These are phyloP conservation scores for Fusarium longipes DNA, from an alignment of 2,329 filamentous ascomycete genomes.

Conservation along the genomic window DNA sequence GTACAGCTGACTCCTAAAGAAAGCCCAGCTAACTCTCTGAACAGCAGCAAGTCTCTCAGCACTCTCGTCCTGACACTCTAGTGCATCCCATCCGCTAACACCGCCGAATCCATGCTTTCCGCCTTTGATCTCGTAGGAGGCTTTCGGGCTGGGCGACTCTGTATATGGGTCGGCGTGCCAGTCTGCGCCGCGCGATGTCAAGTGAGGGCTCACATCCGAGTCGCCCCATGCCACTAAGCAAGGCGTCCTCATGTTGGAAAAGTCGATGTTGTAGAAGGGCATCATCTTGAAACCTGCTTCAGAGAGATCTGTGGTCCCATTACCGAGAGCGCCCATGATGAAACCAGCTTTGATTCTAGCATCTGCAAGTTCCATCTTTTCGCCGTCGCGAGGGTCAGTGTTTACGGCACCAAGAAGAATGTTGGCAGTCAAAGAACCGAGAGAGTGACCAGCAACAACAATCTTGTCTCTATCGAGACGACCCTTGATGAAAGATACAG, in stretches of 20 bases:
- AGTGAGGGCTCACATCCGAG: constrained; percentile 36
- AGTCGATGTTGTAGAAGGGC: constrained; percentile 37
- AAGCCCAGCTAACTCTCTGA: constrained; percentile 44
- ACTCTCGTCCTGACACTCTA: constrained; percentile 43
- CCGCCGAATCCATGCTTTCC: constrained; percentile 46
- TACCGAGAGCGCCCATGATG: constrained; percentile 39
- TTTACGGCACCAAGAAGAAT: constrained; percentile 40
- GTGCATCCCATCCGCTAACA: constrained; percentile 44
- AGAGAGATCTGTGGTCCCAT: constrained; percentile 23
- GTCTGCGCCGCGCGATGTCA: constrained; percentile 37
- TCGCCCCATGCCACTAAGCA: constrained; percentile 44
- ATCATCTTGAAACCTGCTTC: constrained; percentile 29
- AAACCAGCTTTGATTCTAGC: constrained; percentile 44
- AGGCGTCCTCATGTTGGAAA: constrained; percentile 35
- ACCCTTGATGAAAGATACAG: constrained; percentile 38
- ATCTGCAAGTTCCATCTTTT: constrained; percentile 20
- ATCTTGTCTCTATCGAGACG: constrained; percentile 41
- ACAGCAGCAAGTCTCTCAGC: constrained; percentile 38
- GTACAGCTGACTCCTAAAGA: constrained; percentile 40
- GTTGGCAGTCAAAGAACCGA: constrained; percentile 37
- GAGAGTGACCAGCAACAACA: constrained; percentile 43
- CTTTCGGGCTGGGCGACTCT: constrained; percentile 32
- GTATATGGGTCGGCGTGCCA: constrained; percentile 45
- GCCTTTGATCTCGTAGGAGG: constrained; percentile 32
- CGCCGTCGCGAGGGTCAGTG: constrained; percentile 38